Conservation (phyloP, 108 stramenopile genomes). For the Cyclotella cryptica region DNA sequence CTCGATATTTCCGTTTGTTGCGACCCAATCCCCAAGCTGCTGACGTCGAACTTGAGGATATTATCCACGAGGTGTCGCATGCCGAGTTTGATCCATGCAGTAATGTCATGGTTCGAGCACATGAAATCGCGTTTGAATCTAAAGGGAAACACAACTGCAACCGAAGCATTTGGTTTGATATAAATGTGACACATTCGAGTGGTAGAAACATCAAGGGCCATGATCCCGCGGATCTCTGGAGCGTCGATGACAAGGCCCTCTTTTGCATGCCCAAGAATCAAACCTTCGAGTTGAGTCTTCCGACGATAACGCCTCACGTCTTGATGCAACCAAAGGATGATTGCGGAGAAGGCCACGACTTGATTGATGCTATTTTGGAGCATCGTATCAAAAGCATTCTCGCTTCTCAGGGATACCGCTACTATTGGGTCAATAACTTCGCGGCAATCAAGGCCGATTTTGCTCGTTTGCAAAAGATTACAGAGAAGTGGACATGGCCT, state of each 20-base stretch:
- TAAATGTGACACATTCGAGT: neutral
- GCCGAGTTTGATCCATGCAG: slow-evolving; percentile 6
- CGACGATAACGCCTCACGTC: slow-evolving; percentile 17
- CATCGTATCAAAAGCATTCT: slow-evolving; percentile 21
- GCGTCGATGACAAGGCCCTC: slow-evolving; percentile 8
- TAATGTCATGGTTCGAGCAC: slow-evolving; percentile 11
- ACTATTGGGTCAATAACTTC: neutral
- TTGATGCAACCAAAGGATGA: slow-evolving; percentile 36
- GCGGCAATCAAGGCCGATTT: slow-evolving; percentile 4
- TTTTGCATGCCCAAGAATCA: slow-evolving; percentile 40
- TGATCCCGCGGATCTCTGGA: slow-evolving; percentile 1
- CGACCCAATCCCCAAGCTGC: neutral
- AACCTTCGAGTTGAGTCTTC: slow-evolving; percentile 19
- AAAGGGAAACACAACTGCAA: slow-evolving; percentile 38
- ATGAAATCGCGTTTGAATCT: slow-evolving; percentile 41
- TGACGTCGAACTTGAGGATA: neutral
- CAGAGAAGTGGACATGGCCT: slow-evolving; percentile 4
- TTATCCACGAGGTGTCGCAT: slow-evolving; percentile 19
- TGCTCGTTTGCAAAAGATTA: neutral
- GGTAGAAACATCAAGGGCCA: slow-evolving; percentile 10
- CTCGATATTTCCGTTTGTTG: slow-evolving; percentile 23
- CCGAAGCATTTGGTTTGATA: slow-evolving; percentile 41
- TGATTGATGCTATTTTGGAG: slow-evolving; percentile 23
- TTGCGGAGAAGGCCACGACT: slow-evolving; percentile 18
- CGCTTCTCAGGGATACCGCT: neutral